phyloP scores from a whole-genome alignment of 2,329 filamentous ascomycete species.

The Paraconiothyrium brasiliense region DNA sequence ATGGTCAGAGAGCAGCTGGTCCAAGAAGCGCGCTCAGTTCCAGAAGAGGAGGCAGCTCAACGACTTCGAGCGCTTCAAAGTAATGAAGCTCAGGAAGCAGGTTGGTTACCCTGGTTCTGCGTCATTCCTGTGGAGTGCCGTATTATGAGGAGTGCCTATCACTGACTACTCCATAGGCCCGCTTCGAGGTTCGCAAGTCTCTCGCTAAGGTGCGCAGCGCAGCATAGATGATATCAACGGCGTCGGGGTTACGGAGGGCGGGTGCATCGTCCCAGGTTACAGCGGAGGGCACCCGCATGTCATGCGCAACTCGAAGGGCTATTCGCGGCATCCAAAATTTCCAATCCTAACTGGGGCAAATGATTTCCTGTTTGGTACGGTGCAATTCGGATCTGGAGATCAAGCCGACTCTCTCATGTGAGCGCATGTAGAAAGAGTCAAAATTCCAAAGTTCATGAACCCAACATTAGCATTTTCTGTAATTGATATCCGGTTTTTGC shows the following conservation, averaged over 20 bases:
- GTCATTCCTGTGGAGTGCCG: background rate
- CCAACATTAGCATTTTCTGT: conserved; percentile 44
- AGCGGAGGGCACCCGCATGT: conserved; percentile 50
- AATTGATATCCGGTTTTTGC: conserved; percentile 45
- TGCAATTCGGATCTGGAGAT: conserved; percentile 53
- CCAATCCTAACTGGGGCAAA: conserved; percentile 49
- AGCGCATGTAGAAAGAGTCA: conserved; percentile 51
- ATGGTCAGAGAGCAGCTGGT: conserved; percentile 91
- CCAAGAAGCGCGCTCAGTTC: conserved; percentile 88
- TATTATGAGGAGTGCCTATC: background rate
- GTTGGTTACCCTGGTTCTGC: conserved; percentile 59
- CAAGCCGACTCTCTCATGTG: conserved; percentile 52
- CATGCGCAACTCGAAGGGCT: conserved; percentile 50
- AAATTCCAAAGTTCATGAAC: conserved; percentile 51
- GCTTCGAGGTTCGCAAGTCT: conserved; percentile 97
- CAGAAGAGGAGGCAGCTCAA: conserved; percentile 89
- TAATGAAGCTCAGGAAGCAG: conserved; percentile 99
- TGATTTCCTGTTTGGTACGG: conserved; percentile 50
- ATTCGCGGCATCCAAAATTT: conserved; percentile 51
- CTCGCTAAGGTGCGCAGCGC: conserved; percentile 78
- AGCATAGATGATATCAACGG: conserved; percentile 47
- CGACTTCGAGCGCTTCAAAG: conserved; percentile 99
- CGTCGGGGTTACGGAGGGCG: conserved; percentile 39
- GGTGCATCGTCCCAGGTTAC: conserved; percentile 42
- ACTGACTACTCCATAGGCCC: conserved; percentile 62